These are phyloP conservation scores for Lojkania enalia DNA, from an alignment of 2,329 filamentous ascomycete genomes.

Conservation along the genomic window DNA sequence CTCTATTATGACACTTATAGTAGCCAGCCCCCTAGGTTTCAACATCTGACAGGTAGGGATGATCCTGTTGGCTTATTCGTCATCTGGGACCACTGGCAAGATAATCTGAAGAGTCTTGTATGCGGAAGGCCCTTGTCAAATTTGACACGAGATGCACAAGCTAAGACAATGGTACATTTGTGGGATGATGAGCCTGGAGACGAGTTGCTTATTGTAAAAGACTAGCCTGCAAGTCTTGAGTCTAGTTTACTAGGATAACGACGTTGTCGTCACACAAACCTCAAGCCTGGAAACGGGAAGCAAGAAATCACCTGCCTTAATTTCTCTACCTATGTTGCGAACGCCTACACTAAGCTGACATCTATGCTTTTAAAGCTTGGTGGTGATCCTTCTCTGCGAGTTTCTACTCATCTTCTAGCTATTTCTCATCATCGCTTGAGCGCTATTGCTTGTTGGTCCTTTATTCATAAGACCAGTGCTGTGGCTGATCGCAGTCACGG, in stretches of 20 bases:
- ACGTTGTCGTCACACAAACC: conserved; percentile 47
- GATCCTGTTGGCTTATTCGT: background rate
- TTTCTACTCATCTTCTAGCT: conserved; percentile 42
- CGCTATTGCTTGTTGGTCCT: conserved; percentile 20
- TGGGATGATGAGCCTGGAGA: conserved; percentile 6
- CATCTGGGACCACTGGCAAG: conserved; percentile 9
- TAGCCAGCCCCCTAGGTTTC: background rate
- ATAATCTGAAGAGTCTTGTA: conserved; percentile 5
- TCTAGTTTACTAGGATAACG: too few relatives aligned
- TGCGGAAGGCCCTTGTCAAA: conserved; percentile 5
- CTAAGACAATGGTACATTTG: conserved; percentile 1
- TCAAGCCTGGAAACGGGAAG: conserved; percentile 42
- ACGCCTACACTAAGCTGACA: conserved; percentile 40
- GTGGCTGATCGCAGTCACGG: conserved; percentile 41
- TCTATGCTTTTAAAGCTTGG: conserved; percentile 50
- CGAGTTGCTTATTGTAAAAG: conserved; percentile 2
- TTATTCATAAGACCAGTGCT: conserved; percentile 48
- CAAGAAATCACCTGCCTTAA: conserved; percentile 49
- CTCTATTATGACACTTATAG: background rate
- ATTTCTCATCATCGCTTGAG: conserved; percentile 23
- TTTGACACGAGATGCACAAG: conserved; percentile 3
- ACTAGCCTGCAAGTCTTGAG: background rate
- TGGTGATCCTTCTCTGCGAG: conserved; percentile 47
- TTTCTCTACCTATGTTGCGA: conserved; percentile 45
- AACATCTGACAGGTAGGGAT: background rate